Base-by-base conservation (phyloP, 1,284 basidiomycete genomes). In the Puccinia horiana region DNA sequence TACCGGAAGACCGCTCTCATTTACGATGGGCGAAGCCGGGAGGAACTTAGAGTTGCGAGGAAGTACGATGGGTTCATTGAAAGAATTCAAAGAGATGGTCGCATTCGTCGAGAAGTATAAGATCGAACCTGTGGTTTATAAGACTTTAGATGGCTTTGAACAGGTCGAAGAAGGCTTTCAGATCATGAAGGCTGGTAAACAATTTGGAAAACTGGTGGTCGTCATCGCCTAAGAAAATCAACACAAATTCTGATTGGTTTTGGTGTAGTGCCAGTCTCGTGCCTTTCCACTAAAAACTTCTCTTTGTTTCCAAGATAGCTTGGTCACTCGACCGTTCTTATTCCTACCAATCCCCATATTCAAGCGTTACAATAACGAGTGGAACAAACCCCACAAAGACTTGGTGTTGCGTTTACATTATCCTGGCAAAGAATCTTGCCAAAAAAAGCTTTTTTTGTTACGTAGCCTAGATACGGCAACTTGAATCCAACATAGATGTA, bases 11-110 rank as follows among this genome's bases (percentile, higher is more conserved):
- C 32, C 44, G 6, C 67, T 80, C 12, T 42, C 65, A 32, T 70
- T 80, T 23, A 80, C 78, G 32, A 80, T 80, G 78, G 47, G 52
- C 1, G 78, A 80, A 44, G 78, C 73, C 23, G 11, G 72, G 14
- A 80, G 61, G 65, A 80, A 80, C 26, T 52, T 80, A 37, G 78
- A 80, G 20, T 37, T 80, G 0, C 47, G 67, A 35, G 65, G 63
- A 40, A 54, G 32, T 23, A 80, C 78, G 29, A 80, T 80, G 78
- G 78, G 78, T 3, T 72, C 67, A 40, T 69, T 80, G 37, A 40
- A 40, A 32, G 78, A 80, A 40, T 80, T 80, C 37, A 70, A 72
- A 40, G n/a, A 80, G 44, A 80, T 80, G 78, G 67, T 80, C 49
- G 32, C 61, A 18, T 80, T 80, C 52, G 65, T 80, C n/a, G 26